Evolutionary conservation across 768 basidiomycete species (phyloP), one percentile per base, ranked within the genome.

Genomic region (Cystofilobasidium bisporidii): DNA sequence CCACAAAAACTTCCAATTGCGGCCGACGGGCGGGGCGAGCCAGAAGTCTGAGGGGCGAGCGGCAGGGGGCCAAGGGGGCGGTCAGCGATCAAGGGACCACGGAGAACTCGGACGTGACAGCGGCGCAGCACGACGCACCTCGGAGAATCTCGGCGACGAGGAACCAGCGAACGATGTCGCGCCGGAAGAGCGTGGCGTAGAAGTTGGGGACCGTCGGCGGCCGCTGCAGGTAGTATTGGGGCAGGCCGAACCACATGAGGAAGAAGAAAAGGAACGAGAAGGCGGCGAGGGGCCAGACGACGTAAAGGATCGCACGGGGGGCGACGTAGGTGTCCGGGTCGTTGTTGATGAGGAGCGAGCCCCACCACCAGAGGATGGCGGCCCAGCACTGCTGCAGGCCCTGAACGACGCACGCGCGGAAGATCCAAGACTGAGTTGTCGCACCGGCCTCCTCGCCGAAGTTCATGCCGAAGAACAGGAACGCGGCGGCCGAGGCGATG

Each of bases 381-480:
- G 68, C 63, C 92, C 92, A 96, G 48, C 94, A 84, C 77, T 94
- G 92, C 72, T 96, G 92, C 14, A 91, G 87, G 50, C 92, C 92
- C 78, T 96, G 92, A 0, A 96, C 92, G 70, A 93, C 79, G 75
- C 91, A 93, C 15, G 92, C 92, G 40, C 92, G 84, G 70, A 91
- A 76, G 43, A 86, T 88, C 92, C 92, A 96, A 17, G 92, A 85
- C 76, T 96, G 91, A 10, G 92, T 93, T 0, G 92, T 90, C 62
- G 92, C 91, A 73, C 92, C 91, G 84, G 91, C 92, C 82, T 94
- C 92, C 79, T 96, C 92, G 76, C 92, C 92, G 76, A 96, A 96
- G 77, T 69, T 69, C 68, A 69, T 69, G 73, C 91, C 92, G 73
- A 96, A 96, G 83, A 91, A 93, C 58, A 85, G 79, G 82, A 94